Evolutionary conservation across 2,329 filamentous ascomycete genomes (phyloP).

Genomic region (Geosmithia flava): DNA sequence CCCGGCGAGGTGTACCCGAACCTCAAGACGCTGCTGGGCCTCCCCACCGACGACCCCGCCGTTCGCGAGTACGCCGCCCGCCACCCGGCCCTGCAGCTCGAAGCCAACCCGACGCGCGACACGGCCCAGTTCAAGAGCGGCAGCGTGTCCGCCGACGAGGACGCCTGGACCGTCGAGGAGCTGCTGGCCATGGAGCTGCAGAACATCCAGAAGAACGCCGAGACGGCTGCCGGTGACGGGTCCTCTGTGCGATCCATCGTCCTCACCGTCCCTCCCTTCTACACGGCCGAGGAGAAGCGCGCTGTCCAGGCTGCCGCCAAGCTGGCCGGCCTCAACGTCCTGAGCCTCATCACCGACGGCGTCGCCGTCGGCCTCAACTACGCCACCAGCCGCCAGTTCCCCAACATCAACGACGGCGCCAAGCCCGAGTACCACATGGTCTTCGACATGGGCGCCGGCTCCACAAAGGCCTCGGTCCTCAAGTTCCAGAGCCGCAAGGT

Average conservation of each 20-base stretch:
- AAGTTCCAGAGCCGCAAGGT: conserved; percentile 80
- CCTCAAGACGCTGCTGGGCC: conserved; percentile 79
- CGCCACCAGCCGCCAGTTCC: conserved; percentile 82
- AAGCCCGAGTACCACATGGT: conserved; percentile 88
- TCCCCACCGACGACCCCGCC: conserved; percentile 46
- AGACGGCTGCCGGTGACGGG: conserved; percentile 65
- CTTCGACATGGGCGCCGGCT: conserved; percentile 97
- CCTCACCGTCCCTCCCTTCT: conserved; percentile 83
- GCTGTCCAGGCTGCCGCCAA: conserved; percentile 76
- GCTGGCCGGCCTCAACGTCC: conserved; percentile 75
- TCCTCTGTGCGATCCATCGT: conserved; percentile 68
- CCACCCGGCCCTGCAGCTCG: conserved; percentile 67
- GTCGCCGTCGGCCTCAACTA: conserved; percentile 92
- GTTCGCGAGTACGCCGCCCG: conserved; percentile 60
- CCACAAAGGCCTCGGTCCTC: conserved; percentile 78
- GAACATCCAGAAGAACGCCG: conserved; percentile 81
- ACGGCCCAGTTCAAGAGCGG: conserved; percentile 77
- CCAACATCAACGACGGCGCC: conserved; percentile 66
- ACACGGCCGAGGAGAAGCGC: conserved; percentile 79
- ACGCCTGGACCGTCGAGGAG: conserved; percentile 75
- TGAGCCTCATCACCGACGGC: conserved; percentile 78
- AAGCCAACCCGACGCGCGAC: conserved; percentile 43
- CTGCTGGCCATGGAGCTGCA: conserved; percentile 92
- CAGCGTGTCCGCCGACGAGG: conserved; percentile 44
- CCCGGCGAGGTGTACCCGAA: conserved; percentile 92